Base-by-base conservation (phyloP, 805 yeast genomes). In the Dipodascus albidus region DNA sequence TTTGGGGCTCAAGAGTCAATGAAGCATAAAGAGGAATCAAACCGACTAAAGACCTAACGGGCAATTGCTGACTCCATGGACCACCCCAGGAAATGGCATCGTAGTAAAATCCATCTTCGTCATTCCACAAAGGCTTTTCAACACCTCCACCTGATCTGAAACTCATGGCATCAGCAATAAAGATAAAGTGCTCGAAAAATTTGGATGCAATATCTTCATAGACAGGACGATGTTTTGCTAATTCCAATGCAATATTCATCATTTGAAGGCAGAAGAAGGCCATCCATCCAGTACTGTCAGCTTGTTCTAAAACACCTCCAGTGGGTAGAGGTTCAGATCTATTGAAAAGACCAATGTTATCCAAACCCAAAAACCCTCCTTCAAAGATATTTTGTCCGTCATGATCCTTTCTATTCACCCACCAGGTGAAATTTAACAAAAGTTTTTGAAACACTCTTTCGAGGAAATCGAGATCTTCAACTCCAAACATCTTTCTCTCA, bases 271-370 rank as follows among this genome's bases (percentile, higher is more conserved):
- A 79, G 71, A 84, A 89, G 72, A 91, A 89, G 0, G 96, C 96
- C 93, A 89, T 87, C 97, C 97, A 89, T 27, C 96, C 96, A 9
- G 97, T 90, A 14, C 95, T 85, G 69, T 89, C 97, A 0, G 96
- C 96, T 69, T 89, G 97, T 65, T 87, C 95, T 58, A 89, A 75
- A 42, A 76, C 79, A 50, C 96, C 96, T 42, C 96, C 96, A 1
- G 95, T 87, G 44, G 97, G 97, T 61, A 87, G 73, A 0, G 95
- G 93, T 71, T 89, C 97, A 3, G 95, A 85, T 66, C 97, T 78
- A 68, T 89, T 89, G 72, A 89, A 89, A 57, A 89, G 77, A 59
- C 96, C 96, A 69, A 89, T 89, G 69, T 89, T 89, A 70, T 89
- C 97, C 54, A 89, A 74, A 6, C 97, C 97, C 55, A 89, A 74